Percentiles rank a stretch among this genome's conserved stretches.
phyloP scores from a whole-genome alignment of 768 basidiomycete species.

The Strobilomyces echinocephalus region DNA sequence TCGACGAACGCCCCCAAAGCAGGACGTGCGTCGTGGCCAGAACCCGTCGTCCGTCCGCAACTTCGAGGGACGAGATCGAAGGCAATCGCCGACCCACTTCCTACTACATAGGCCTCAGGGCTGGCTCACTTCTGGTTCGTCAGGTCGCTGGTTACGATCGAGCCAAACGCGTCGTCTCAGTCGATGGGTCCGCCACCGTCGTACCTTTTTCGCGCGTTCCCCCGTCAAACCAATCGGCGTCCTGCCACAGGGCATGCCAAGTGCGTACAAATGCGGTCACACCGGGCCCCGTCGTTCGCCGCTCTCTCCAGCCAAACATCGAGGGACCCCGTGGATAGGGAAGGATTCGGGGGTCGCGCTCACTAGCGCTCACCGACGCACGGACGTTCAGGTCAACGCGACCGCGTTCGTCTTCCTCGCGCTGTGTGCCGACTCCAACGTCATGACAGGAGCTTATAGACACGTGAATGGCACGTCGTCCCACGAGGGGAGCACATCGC shows the following conservation, averaged over 20 bases:
- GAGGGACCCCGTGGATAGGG: conserved; percentile 41
- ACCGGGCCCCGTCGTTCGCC: conserved; percentile 53
- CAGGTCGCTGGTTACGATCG: conserved; percentile 5
- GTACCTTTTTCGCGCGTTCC: conserved; percentile 51
- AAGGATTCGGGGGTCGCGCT: too few relatives aligned
- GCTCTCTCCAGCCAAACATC: conserved; percentile 54
- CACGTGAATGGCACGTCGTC: conserved; percentile 28
- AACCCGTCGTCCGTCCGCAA: too few relatives aligned
- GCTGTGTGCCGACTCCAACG: conserved; percentile 33
- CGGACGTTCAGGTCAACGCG: conserved; percentile 28
- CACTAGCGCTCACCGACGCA: conserved; percentile 47
- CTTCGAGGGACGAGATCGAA: too few relatives aligned
- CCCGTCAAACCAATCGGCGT: conserved; percentile 47
- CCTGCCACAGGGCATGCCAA: conserved; percentile 44
- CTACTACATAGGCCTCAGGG: too few relatives aligned
- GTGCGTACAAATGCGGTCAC: conserved; percentile 45
- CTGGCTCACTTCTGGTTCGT: not conserved
- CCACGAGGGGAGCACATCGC: not conserved
- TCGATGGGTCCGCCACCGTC: conserved; percentile 53
- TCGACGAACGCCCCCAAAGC: conserved; percentile 37
- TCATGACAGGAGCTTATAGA: conserved; percentile 36
- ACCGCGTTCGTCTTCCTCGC: conserved; percentile 54
- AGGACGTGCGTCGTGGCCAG: not conserved
- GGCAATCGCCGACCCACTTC: too few relatives aligned
- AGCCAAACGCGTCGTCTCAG: conserved; percentile 14